Conservation (phyloP, 1,139 yeast genomes). For the Saccharomyces hybrid region DNA sequence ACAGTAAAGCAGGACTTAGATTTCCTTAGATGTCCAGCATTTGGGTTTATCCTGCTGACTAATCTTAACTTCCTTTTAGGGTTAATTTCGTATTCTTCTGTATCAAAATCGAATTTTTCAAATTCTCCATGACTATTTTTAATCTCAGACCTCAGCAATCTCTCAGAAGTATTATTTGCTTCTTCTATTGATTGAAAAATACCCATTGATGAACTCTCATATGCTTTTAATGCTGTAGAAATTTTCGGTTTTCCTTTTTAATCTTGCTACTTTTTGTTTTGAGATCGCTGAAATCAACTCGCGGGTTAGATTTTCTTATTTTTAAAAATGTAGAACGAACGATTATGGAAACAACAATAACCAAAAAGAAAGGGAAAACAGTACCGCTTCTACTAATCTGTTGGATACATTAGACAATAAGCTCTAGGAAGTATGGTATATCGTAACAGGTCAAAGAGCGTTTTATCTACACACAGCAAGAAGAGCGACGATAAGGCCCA, state of each 20-base stretch:
- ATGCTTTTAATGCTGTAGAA: background rate
- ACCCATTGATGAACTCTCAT: background rate
- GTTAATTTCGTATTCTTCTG: slow-evolving; percentile 20
- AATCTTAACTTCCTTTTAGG: slow-evolving; percentile 11
- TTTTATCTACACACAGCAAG: background rate
- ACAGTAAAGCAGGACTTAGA: background rate
- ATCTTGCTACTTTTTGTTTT: background rate
- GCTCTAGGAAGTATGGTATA: slow-evolving; percentile 8
- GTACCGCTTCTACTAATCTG: background rate
- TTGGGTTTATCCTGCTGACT: slow-evolving; percentile 9
- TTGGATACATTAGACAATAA: background rate
- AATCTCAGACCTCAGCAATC: slow-evolving; percentile 17
- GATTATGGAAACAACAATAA: background rate
- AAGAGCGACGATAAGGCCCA: background rate
- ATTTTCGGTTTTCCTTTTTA: background rate
- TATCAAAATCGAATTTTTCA: slow-evolving; percentile 25
- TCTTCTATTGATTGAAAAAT: background rate
- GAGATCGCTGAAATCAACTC: background rate
- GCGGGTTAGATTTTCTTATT: background rate
- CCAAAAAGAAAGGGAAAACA: background rate
- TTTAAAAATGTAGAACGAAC: background rate
- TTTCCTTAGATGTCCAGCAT: background rate
- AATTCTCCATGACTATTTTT: slow-evolving; percentile 9
- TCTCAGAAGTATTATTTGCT: background rate
- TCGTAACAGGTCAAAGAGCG: background rate